Base-by-base conservation (phyloP, 768 basidiomycete genomes). In the Chlorophyllum brunneum region DNA sequence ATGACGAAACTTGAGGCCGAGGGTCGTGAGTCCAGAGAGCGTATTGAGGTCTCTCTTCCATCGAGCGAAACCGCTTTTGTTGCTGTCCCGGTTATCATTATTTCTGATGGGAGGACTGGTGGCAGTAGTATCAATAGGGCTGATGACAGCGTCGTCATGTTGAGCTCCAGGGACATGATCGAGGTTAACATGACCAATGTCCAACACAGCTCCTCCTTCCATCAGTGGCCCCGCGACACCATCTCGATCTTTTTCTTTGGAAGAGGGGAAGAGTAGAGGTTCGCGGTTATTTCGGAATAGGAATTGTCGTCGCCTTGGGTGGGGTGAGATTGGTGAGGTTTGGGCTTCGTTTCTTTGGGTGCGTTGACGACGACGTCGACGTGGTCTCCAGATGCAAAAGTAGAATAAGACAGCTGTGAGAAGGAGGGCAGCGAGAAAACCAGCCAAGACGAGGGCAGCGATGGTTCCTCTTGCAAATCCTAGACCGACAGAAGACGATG, bases 391-490 rank as follows among this genome's bases (percentile, higher is more conserved):
- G 46, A 79, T 63, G 44, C 73, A 68, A 52, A 74, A 69, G 56
- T 69, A 78, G 55, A 75, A 73, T 1, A 81, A 60, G 11, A 65
- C 30, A 24, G 70, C 64, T 41, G 68, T 67, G 7, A 76, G 53
- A 3, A 82, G 54, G 24, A 84, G 48, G 58, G 81, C 70, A 23
- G 76, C 73, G 7, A 88, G 67, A 16, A 81, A 63, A 18, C 75
- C 73, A 2, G 80, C 84, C 2, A 89, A 70, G 8, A 74, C 76
- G 26, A 86, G 69, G 0, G 85, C 87, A 16, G 85, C 86, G 48
- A 87, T 80, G 1, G 85, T 82, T 37, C 86, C 85, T 54, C 68
- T 68, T 1, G 78, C 54, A 16, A 73, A 66, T 30, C 26, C 23
- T 27, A 20, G 26, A 24, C 20, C 39, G 39, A 42, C 22, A n/a